Evolutionary conservation across 805 yeast genomes (phyloP).

Genomic region (Candida ficus): DNA sequence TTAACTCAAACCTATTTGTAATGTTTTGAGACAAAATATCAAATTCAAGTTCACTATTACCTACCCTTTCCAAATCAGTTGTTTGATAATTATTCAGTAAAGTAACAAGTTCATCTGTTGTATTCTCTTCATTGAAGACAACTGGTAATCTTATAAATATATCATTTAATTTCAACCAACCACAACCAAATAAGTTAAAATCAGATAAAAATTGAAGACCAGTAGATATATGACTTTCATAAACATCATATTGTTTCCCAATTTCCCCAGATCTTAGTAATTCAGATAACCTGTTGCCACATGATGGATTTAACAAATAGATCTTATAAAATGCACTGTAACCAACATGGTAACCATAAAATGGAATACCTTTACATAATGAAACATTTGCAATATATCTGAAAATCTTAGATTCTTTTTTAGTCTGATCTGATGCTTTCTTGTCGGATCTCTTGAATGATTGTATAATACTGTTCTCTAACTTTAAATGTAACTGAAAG

Average conservation of each 20-base stretch:
- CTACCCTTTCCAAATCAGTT: slow-evolving; percentile 41
- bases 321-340: slow-evolving; percentile 64
- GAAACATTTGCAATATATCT: slow-evolving; percentile 55
- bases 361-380: slow-evolving; percentile 68
- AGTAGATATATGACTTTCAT: slow-evolving; percentile 79
- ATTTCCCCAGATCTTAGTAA: slow-evolving; percentile 40
- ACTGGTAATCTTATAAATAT: slow-evolving; percentile 57
- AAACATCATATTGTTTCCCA: slow-evolving; percentile 42
- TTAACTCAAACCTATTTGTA: slow-evolving; percentile 43
- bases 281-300: slow-evolving; percentile 49
- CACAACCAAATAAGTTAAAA: slow-evolving; percentile 79
- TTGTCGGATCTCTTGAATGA: slow-evolving; percentile 31
- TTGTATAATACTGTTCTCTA: slow-evolving; percentile 39
- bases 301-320: slow-evolving; percentile 57
- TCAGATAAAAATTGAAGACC: slow-evolving; percentile 76
- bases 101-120: slow-evolving; percentile 28
- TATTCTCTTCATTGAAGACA: slow-evolving; percentile 27
- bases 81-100: slow-evolving; percentile 27
- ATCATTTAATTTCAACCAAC: slow-evolving; percentile 53
- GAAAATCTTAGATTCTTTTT: slow-evolving; percentile 14
- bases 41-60: slow-evolving; percentile 62
- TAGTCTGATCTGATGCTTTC: neutral
- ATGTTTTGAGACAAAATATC: slow-evolving; percentile 64
- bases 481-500: slow-evolving; percentile 31
- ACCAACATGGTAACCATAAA: slow-evolving; percentile 78